Base-by-base conservation (phyloP, 2,329 filamentous ascomycete genomes). In the Pseudocercospora musae region DNA sequence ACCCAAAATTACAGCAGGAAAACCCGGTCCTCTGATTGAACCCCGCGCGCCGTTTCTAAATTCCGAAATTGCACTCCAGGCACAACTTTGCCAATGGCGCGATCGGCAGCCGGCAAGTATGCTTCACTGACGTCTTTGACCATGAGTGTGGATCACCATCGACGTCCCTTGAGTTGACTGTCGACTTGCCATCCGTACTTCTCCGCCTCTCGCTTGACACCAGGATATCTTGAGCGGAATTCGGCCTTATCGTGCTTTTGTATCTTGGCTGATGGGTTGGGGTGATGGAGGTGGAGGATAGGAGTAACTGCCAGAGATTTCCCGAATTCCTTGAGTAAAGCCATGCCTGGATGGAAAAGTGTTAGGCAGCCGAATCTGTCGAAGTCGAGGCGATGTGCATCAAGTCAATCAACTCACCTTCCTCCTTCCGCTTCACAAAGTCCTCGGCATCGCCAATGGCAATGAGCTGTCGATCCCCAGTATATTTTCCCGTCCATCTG, bases 131-230 rank as follows among this genome's bases (percentile, higher is more conserved):
- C 5, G 6, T 40, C 37, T 40, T 40, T 40, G 6, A 7, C 15
- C 37, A 40, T 40, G 15, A 18, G n/a, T 40, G 44, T 23, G 20
- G 13, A 48, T 57, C 54, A 65, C 40, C 53, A 56, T 20, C 60
- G 58, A 8, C 61, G 48, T 11, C 52, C 53, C 37, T 64, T 31
- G 11, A 67, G 62, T 8, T 42, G 44, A 15, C 58, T 57, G 37
- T 69, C 57, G 5, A 68, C 66, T 21, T 58, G 52, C 66, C 66
- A 69, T n/a, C 64, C 66, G 33, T 68, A 69, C 59, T 65, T 67
- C 21, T 48, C 46, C 10, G 66, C 68, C 57, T 67, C 67, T 31
- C 18, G 33, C 20, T 58, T 59, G 33, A 69, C 29, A 21, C 55
- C 31, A 21, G 59, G 55, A 8, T 65, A 27, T 18, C 46, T 33